phyloP scores from a whole-genome alignment of 2,329 filamentous ascomycete genomes.

The Chaetoscypha palmicola region DNA sequence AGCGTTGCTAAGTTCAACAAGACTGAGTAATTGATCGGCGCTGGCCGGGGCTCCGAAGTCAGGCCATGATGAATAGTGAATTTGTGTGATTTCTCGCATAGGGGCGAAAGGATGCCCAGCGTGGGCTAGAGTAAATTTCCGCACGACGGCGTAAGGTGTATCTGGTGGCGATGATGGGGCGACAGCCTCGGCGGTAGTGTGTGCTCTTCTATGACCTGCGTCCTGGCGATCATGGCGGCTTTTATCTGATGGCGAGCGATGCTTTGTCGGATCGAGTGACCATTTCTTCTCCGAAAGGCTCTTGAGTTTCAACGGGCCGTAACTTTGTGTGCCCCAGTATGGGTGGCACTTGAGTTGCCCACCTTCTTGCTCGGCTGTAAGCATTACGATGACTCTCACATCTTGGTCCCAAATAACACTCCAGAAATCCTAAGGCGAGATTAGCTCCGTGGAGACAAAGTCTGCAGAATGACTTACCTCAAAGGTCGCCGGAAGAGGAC shows the following conservation, averaged over 20 bases:
- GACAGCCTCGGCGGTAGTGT: conserved; percentile 43
- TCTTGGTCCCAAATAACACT: conserved; percentile 96
- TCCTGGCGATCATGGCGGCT: conserved; percentile 27
- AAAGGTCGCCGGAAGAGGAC: conserved; percentile 86
- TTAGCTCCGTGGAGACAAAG: conserved; percentile 13
- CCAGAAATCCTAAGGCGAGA: conserved; percentile 75
- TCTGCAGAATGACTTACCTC: conserved; percentile 50
- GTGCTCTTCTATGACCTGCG: conserved; percentile 44
- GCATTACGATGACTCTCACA: conserved; percentile 88
- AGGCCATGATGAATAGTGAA: conserved; percentile 95
- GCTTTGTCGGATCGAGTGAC: conserved; percentile 56
- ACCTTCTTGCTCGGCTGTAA: conserved; percentile 89
- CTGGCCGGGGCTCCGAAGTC: conserved; percentile 92
- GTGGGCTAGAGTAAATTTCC: conserved; percentile 81
- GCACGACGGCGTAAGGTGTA: conserved; percentile 69
- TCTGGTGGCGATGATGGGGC: conserved; percentile 39
- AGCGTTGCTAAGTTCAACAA: conserved; percentile 82
- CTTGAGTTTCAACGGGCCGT: conserved; percentile 69
- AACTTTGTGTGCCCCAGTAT: conserved; percentile 79
- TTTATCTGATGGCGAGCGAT: conserved; percentile 34
- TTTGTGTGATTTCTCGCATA: conserved; percentile 85
- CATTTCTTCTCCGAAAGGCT: conserved; percentile 75
- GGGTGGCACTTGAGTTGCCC: conserved; percentile 92
- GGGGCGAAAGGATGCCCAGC: conserved; percentile 70
- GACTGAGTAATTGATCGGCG: conserved; percentile 73